Conservation (phyloP, 179 eudicot species). For the Camellia oleifera region DNA sequence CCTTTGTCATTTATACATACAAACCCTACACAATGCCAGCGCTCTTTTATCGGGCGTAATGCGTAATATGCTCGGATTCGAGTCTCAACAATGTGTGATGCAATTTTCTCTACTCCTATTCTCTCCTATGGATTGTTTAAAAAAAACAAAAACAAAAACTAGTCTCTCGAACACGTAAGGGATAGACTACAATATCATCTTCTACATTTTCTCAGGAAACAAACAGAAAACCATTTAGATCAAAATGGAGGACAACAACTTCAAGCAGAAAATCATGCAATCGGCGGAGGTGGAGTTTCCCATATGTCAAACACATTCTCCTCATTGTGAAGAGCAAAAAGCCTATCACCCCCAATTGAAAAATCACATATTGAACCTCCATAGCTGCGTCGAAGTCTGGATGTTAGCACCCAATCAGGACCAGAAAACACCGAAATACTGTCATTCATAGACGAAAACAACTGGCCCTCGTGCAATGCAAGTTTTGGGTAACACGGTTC, state of each 20-base stretch:
- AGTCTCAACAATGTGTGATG: too few relatives aligned
- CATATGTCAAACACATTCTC: conserved; percentile 89
- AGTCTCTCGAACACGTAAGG: too few relatives aligned
- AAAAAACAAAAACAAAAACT: too few relatives aligned
- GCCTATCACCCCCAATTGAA: conserved; percentile 83
- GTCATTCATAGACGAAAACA: conserved; percentile 85
- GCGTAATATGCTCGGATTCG: too few relatives aligned
- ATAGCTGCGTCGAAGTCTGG: conserved; percentile 54
- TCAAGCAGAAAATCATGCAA: conserved; percentile 10
- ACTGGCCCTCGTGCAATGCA: conserved; percentile 56
- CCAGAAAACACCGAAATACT: conserved; percentile 81
- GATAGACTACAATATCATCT: neutral
- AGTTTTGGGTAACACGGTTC: conserved; percentile 88
- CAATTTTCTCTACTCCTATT: too few relatives aligned
- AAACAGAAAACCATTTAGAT: neutral
- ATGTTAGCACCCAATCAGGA: conserved; percentile 83
- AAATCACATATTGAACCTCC: conserved; percentile 93
- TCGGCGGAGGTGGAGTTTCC: conserved; percentile 69
- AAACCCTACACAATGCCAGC: neutral
- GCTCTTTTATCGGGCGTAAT: neutral
- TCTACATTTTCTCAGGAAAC: conserved; percentile 6
- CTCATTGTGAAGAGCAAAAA: conserved; percentile 84
- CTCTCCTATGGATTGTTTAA: too few relatives aligned
- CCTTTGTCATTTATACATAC: conserved; percentile 14
- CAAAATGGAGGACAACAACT: neutral